These are phyloP conservation scores for Echium plantagineum DNA, from an alignment of 257 asterid species.

Conservation along the genomic window DNA sequence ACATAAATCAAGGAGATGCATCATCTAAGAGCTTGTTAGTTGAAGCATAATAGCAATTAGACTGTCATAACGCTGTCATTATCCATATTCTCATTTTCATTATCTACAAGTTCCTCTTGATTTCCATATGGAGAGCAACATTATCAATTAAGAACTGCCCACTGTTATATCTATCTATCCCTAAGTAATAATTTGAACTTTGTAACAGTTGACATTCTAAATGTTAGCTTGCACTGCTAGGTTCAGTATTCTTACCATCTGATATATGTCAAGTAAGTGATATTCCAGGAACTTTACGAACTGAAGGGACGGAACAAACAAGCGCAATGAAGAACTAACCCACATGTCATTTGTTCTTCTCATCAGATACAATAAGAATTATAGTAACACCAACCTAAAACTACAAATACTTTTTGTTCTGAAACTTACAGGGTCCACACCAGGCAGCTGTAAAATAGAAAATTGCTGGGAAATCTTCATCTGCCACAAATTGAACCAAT, in stretches of 20 bases:
- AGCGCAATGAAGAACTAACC: neutral
- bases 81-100: neutral
- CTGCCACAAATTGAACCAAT: constrained; percentile 31
- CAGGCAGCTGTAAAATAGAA: constrained; percentile 96
- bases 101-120: neutral
- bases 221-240: neutral
- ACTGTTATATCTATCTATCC: neutral
- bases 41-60: neutral
- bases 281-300: neutral
- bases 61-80: neutral
- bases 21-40: neutral
- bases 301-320: neutral
- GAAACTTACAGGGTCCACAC: constrained; percentile 94
- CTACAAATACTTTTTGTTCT: neutral
- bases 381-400: neutral
- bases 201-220: too few species aligned
- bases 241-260: neutral
- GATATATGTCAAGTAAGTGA: neutral
- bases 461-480: constrained; percentile 74
- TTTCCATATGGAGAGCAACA: neutral
- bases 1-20: too few species aligned
- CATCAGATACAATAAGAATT: neutral
- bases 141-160: too few species aligned
- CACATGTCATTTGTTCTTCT: neutral
- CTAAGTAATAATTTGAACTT: too few species aligned